Percentiles rank a stretch among this genome's conserved stretches.
Conservation (phyloP, 2,329 filamentous ascomycete species). For the Aspergillus fumigatus region DNA sequence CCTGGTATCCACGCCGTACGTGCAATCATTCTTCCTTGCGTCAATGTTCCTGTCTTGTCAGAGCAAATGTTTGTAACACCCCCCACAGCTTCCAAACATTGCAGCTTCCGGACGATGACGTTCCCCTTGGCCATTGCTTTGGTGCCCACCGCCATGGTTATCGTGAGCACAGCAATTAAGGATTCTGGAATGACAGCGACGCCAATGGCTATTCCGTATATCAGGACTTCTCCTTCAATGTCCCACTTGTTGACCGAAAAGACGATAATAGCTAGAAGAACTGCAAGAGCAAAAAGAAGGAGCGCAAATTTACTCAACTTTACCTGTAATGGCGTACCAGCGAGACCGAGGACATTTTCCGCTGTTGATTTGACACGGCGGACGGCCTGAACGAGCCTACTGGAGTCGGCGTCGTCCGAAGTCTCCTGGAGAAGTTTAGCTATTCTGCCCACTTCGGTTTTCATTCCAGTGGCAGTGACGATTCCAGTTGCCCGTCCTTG, state of each 20-base stretch:
- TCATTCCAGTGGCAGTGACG: conserved; percentile 57
- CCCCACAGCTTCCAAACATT: conserved; percentile 53
- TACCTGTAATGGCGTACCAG: conserved; percentile 76
- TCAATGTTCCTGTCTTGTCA: conserved; percentile 55
- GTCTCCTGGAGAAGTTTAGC: conserved; percentile 54
- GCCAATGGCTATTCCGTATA: conserved; percentile 55
- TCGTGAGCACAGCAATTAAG: conserved; percentile 58
- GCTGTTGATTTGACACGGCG: conserved; percentile 42
- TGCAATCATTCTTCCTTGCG: conserved; percentile 57
- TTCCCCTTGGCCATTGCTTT: conserved; percentile 51
- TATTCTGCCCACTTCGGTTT: conserved; percentile 59
- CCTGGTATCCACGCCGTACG: conserved; percentile 55
- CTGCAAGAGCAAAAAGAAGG: conserved; percentile 68
- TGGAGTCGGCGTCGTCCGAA: conserved; percentile 19
- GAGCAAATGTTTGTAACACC: conserved; percentile 56
- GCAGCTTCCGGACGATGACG: conserved; percentile 52
- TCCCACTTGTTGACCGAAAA: conserved; percentile 56
- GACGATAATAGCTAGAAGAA: conserved; percentile 59
- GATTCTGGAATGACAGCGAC: conserved; percentile 61
- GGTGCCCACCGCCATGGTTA: conserved; percentile 56
- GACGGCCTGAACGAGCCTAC: conserved; percentile 24
- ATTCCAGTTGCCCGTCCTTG: conserved; percentile 56
- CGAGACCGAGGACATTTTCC: conserved; percentile 49
- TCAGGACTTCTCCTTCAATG: conserved; percentile 54
- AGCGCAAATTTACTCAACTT: conserved; percentile 83